Base-by-base conservation (phyloP, 2,329 filamentous ascomycete genomes). In the Orbilia blumenaviensis region DNA sequence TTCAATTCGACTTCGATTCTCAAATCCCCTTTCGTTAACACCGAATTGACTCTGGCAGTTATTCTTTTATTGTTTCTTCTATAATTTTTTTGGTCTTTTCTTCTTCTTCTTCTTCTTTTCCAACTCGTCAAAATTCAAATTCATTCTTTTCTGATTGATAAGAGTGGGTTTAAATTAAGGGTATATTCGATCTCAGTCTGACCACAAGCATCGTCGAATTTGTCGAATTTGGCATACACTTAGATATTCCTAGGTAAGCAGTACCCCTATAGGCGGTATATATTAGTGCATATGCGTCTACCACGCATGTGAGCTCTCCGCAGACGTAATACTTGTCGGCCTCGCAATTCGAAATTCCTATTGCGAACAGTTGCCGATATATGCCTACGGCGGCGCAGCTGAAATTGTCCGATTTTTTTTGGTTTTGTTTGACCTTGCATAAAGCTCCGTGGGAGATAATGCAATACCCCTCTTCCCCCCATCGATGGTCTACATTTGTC, bases 1-100 rank as follows among this genome's bases (percentile, higher is more conserved):
- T 36, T 56, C 48, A 52, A 66, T 66, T 56, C 48, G 32, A 41
- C 36, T 68, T 50, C 38, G 12, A 2, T 63, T 58, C 21, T 18
- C 46, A 48, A 50, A 18, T 50, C 18, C 52, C 25, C 46, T 3
- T n/a, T 50, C 44, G 16, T 58, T 50, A 48, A n/a, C 52, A 34
- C 38, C 48, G 23, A 60, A 48, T 72, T 60, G 50, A 62, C 67
- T 72, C 67, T 60, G 67, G 67, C 48, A 72, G 60, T 62, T 46
- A 50, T 63, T 63, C 32, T 62, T 44, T 2, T n/a, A n/a, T n/a
- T n/a, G n/a, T n/a, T 63, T 66, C 27, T 38, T 58, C n/a, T 44
- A 5, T 10, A 2, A 18, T 21, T 61, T 38, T 3, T 14, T 63
- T 63, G 34, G 44, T 68, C 16, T 21, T 18, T 18, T 27, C 32